Conservation (phyloP, 202 grass and related monocot species). For the Saccharum hybrid region DNA sequence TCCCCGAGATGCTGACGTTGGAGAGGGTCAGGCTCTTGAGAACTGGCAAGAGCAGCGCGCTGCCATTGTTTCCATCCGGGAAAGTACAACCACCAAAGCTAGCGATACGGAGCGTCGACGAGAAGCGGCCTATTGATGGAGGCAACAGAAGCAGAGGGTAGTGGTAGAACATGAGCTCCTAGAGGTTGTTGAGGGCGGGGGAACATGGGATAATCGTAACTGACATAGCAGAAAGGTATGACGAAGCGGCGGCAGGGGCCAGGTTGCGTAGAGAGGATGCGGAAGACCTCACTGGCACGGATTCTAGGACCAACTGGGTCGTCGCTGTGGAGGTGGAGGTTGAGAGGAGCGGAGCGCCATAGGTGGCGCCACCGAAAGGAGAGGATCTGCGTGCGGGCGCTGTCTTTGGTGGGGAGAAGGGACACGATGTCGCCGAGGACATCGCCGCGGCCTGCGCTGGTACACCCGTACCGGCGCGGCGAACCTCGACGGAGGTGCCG, state of each 20-base stretch:
- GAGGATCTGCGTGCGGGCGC: neutral
- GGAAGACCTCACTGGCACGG: neutral
- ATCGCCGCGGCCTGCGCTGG: too few species aligned
- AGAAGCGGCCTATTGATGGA: too few species aligned
- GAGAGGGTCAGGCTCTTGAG: neutral
- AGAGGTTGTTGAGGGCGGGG: neutral
- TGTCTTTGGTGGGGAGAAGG: neutral
- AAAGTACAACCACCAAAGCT: neutral
- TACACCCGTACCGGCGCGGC: too few species aligned
- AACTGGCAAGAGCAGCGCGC: neutral
- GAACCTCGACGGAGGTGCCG: too few species aligned
- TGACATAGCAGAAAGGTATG: too few species aligned
- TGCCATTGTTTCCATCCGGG: neutral
- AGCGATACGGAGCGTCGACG: neutral
- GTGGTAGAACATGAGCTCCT: neutral
- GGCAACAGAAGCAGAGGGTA: neutral
- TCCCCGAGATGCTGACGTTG: neutral
- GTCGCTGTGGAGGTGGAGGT: neutral
- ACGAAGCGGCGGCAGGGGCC: too few species aligned
- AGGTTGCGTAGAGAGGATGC: too few species aligned
- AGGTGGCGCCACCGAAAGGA: neutral
- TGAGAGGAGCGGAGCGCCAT: neutral
- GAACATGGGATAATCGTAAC: too few species aligned
- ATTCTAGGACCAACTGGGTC: accelerated
- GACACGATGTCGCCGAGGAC: neutral